These are phyloP conservation scores for Beverwykella pulmonaria DNA, from an alignment of 495 filamentous ascomycete species.

Conservation along the genomic window DNA sequence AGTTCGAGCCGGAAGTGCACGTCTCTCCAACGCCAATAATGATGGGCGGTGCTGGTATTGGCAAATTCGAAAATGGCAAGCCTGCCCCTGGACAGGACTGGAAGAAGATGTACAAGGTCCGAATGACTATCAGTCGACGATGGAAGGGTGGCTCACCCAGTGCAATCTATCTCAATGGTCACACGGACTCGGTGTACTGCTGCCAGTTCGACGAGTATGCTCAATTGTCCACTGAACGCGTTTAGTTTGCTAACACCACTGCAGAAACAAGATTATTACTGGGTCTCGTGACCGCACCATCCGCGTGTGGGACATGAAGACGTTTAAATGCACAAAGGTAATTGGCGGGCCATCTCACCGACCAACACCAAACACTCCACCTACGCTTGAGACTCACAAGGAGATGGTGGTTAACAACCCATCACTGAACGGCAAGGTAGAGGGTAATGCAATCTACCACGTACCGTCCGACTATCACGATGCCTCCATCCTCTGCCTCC, in stretches of 20 bases:
- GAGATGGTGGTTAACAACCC: constrained; percentile 43
- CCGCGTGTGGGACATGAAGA: constrained; percentile 90
- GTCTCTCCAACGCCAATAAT: constrained; percentile 50
- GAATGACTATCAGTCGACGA: constrained; percentile 69
- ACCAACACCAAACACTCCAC: constrained; percentile 33
- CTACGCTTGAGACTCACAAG: constrained; percentile 33
- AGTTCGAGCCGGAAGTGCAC: constrained; percentile 56
- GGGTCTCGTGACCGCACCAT: constrained; percentile 94
- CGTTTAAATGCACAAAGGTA: constrained; percentile 76
- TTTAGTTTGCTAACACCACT: constrained; percentile 13
- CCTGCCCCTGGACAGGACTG: constrained; percentile 61
- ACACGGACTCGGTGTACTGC: constrained; percentile 94
- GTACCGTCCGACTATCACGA: constrained; percentile 62
- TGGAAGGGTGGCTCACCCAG: constrained; percentile 79
- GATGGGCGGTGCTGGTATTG: constrained; percentile 51
- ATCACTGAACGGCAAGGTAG: constrained; percentile 54
- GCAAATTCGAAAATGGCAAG: constrained; percentile 51
- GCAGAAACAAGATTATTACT: constrained; percentile 88
- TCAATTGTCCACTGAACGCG: constrained; percentile 21
- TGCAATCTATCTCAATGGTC: constrained; percentile 86
- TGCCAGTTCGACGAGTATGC: constrained; percentile 90
- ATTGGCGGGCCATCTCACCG: constrained; percentile 60
- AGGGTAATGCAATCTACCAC: constrained; percentile 45
- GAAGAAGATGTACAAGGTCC: constrained; percentile 81
- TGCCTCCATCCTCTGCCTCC: constrained; percentile 90